Base-by-base conservation (phyloP, 306 rosid species). In the Astragalus glycyphyllos region DNA sequence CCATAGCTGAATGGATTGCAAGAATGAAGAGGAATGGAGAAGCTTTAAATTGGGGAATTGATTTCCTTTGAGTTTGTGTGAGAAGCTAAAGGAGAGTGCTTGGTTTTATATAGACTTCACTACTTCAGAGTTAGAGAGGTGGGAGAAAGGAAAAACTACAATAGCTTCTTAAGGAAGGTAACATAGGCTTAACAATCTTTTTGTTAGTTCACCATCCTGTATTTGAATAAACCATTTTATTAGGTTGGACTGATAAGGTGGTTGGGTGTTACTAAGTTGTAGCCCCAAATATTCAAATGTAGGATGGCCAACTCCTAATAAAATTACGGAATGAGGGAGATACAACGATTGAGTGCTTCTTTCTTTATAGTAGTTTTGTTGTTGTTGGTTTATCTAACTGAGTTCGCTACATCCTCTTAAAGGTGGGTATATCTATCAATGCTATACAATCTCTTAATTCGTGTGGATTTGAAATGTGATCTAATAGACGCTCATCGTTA, bases 281-380 rank as follows among this genome's bases (percentile, higher is more conserved):
- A 42, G 41, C 14, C 15, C 66, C 2, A 58, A 32, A 55, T 29
- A 42, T 74, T 74, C 79, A 74, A 44, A 65, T 11, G 59, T 65
- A 65, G 79, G 73, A 44, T 64, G 66, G 9, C 42, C 66, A 50
- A 64, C 65, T 42, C 64, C 65, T 42, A n/a, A n/a, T 5, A 6
- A 35, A 35, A 5, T 1, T 1, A 35, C 4, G 8, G 40, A 35
- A 35, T 8, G 15, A 13, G 4, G 11, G 7, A 37, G 11, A 20
- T n/a, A n/a, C 15, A 31, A 45, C 60, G 7, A 67, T 26, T 26
- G 31, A 26, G 31, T 26, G 31, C 31, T 26, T 26, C 31, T 26
- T 26, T 26, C 3, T 26, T 26, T 26, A 26, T 26, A 26, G 31
- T 26, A 26, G 31, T 26, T 26, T 26, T 26, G 31, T 26, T 26